Base-by-base conservation (phyloP, 2,329 filamentous ascomycete genomes). In the Neonectria punicea region DNA sequence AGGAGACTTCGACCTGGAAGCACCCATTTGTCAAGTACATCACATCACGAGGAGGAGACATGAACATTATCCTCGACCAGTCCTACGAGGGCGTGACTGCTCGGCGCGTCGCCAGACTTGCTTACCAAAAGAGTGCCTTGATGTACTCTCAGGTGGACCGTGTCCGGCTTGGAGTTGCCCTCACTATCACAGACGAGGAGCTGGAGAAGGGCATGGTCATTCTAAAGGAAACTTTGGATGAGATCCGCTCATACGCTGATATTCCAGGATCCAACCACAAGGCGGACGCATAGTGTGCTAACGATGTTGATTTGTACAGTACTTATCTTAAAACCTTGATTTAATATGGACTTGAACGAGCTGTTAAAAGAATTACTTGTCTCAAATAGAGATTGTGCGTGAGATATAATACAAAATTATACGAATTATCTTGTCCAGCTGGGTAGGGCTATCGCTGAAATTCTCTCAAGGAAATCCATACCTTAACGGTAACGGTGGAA, bases 101-200 rank as follows among this genome's bases (percentile, higher is more conserved):
- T 41, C 63, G 66, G 4, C 66, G 66, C 3, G 47, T 68, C 30
- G 62, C 59, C 7, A 41, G 61, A 13, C 57, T 68, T 20, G 63
- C 55, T 6, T 63, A 51, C 14, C 55, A 63, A 20, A 68, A 68
- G 55, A 63, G 66, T 10, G 47, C 50, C 13, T 47, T 66, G 9
- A 61, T 61, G 32, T 67, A 66, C 30, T 58, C 66, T 39, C 54
- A 53, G 16, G 32, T 36, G 5, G 58, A 44, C 10, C 58, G 58
- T 20, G 36, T 68, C 43, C 49, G 67, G 4, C 39, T 69, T 1
- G 57, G 58, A 16, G 53, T 67, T 18, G 65, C 67, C 2, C 46
- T 69, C 2, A 67, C 58, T 10, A 69, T 69, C n/a, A 61, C 67
- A 1, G 65, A 69, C 25, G 65, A 67, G 53, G 67, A 69, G 36